Evolutionary conservation across 2,329 filamentous ascomycete species (phyloP).

Genomic region (Penicillium sp.): DNA sequence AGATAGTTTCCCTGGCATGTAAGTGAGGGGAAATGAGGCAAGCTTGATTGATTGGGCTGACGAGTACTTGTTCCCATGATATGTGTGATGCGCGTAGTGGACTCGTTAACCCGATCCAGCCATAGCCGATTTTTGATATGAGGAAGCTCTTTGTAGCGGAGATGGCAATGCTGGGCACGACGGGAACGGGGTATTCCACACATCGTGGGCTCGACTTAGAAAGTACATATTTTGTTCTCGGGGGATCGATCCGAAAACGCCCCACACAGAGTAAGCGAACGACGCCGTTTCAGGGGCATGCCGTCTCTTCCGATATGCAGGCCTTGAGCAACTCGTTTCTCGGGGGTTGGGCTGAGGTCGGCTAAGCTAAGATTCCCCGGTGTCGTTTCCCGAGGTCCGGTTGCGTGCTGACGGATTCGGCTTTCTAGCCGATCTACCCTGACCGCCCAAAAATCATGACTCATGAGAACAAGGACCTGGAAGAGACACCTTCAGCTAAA

Average conservation of each 20-base stretch:
- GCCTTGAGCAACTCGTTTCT: neutral
- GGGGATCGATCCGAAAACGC: neutral
- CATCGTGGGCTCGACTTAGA: neutral
- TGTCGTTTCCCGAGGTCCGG: neutral
- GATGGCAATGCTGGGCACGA: slow-evolving; percentile 1
- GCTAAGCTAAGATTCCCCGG: slow-evolving; percentile 1
- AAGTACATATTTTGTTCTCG: slow-evolving; percentile 4
- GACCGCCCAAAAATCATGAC: neutral
- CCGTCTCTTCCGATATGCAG: neutral
- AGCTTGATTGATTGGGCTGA: neutral
- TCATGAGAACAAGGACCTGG: neutral
- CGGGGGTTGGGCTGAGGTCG: neutral
- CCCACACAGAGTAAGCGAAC: neutral
- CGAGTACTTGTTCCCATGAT: slow-evolving; percentile 3
- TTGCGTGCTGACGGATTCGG: slow-evolving; percentile 11
- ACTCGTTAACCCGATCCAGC: neutral
- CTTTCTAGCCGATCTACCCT: slow-evolving; percentile 14
- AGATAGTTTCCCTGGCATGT: neutral
- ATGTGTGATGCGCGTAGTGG: neutral
- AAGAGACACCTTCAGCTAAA: neutral
- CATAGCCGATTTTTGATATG: neutral
- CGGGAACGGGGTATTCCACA: slow-evolving; percentile 2
- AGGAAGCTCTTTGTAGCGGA: neutral
- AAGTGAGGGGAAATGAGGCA: neutral
- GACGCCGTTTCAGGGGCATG: neutral